Conservation (phyloP, 2,329 filamentous ascomycete genomes). For the Bipolaris sorokiniana region DNA sequence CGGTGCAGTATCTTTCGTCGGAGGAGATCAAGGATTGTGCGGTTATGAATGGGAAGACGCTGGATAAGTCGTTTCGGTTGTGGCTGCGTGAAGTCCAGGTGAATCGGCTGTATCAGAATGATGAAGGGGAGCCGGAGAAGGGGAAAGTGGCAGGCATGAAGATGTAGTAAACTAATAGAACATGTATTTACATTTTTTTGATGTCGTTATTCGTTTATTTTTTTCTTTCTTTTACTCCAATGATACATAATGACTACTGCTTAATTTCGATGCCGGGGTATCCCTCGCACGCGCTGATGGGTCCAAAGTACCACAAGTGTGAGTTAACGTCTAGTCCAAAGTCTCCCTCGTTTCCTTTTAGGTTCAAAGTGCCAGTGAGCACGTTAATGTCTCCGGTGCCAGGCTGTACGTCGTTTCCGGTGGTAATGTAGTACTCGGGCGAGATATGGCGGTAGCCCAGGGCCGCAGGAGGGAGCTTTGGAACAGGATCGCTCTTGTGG, state of each 20-base stretch:
- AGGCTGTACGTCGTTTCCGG: conserved; percentile 29
- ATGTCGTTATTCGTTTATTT: not conserved
- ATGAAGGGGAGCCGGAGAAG: conserved; percentile 37
- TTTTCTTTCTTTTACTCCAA: not conserved
- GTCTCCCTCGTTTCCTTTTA: conserved; percentile 42
- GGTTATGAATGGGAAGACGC: conserved; percentile 39
- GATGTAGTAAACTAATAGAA: conserved; percentile 9
- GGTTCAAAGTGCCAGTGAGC: conserved; percentile 27
- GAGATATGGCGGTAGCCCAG: conserved; percentile 70
- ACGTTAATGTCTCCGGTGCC: conserved; percentile 30
- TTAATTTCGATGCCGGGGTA: conserved; percentile 36
- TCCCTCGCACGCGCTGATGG: conserved; percentile 42
- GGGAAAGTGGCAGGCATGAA: conserved; percentile 34
- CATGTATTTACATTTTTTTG: not conserved
- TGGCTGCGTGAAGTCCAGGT: conserved; percentile 51
- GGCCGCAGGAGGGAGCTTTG: conserved; percentile 67
- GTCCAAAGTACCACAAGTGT: conserved; percentile 48
- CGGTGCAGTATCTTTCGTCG: conserved; percentile 40
- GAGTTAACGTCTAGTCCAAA: conserved; percentile 34
- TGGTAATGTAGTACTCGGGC: conserved; percentile 66
- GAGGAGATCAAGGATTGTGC: conserved; percentile 48
- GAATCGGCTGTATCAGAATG: conserved; percentile 46
- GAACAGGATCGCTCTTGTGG: conserved; percentile 70
- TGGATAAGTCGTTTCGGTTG: conserved; percentile 49
- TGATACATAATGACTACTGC: not conserved